These are phyloP conservation scores for Taphrina populina DNA, from an alignment of 1,139 yeast species.

Conservation along the genomic window DNA sequence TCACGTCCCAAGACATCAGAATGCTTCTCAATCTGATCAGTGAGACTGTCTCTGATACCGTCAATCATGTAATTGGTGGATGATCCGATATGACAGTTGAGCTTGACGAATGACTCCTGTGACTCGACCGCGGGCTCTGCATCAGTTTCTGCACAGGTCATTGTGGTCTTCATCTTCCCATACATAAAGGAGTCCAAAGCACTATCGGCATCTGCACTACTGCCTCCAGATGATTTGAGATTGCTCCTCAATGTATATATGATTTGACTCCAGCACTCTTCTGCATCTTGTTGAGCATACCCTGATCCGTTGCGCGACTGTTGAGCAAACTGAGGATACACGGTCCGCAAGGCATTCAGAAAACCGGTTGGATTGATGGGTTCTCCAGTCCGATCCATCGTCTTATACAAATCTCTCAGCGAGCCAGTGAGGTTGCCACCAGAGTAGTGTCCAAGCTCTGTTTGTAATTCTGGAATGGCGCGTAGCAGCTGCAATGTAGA, in stretches of 20 bases:
- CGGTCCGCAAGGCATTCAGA: slow-evolving; percentile 57
- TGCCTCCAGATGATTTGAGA: slow-evolving; percentile 25
- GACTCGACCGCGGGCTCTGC: slow-evolving; percentile 56
- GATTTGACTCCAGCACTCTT: slow-evolving; percentile 86
- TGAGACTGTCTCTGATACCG: slow-evolving; percentile 73
- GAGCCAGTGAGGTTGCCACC: slow-evolving; percentile 25
- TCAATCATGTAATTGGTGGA: slow-evolving; percentile 84
- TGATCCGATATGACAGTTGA: slow-evolving; percentile 84
- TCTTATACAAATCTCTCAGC: slow-evolving; percentile 43
- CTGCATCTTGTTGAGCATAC: slow-evolving; percentile 96
- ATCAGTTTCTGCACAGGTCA: slow-evolving; percentile 54
- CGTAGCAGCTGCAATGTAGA: slow-evolving; percentile 80
- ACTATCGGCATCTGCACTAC: slow-evolving; percentile 27
- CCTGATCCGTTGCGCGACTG: slow-evolving; percentile 60
- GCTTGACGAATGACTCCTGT: slow-evolving; percentile 62
- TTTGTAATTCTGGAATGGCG: slow-evolving; percentile 60
- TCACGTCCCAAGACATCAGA: slow-evolving; percentile 68
- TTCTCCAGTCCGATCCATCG: slow-evolving; percentile 43
- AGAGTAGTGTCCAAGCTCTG: slow-evolving; percentile 40
- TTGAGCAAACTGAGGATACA: slow-evolving; percentile 88
- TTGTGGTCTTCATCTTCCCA: slow-evolving; percentile 61
- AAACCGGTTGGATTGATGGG: slow-evolving; percentile 58
- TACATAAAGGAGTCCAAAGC: slow-evolving; percentile 61
- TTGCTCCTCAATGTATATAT: slow-evolving; percentile 45
- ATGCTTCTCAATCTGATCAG: slow-evolving; percentile 73